phyloP scores from a whole-genome alignment of 2,329 filamentous ascomycete species.

The Ophiocordyceps unilateralis region DNA sequence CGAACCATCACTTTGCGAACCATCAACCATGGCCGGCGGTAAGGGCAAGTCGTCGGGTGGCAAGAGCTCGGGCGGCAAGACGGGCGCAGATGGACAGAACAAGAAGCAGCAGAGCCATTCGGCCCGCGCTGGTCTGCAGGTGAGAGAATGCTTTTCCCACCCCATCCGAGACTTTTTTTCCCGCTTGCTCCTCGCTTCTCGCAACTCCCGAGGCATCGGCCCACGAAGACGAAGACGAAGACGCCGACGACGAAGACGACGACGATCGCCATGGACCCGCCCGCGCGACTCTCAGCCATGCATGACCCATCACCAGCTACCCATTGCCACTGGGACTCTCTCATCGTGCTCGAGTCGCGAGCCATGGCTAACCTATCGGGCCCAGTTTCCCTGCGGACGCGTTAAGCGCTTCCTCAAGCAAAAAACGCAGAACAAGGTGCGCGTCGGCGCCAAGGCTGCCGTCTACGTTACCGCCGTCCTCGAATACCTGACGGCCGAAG shows the following conservation, averaged over 20 bases:
- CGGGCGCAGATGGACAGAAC: constrained; percentile 45
- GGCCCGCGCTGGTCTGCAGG: constrained; percentile 86
- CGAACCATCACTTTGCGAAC: neutral
- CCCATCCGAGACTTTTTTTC: neutral
- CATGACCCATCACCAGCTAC: too few relatives aligned
- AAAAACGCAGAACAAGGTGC: constrained; percentile 99
- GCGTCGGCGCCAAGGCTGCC: constrained; percentile 93
- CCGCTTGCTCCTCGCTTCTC: neutral
- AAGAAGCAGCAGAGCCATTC: constrained; percentile 94
- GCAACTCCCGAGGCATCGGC: neutral
- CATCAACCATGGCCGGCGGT: constrained; percentile 51
- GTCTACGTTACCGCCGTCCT: constrained; percentile 97
- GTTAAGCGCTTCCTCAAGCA: constrained; percentile 99
- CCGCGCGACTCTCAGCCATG: too few relatives aligned
- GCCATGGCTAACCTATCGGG: neutral
- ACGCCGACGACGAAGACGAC: too few relatives aligned
- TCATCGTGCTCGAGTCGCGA: neutral
- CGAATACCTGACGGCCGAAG: constrained; percentile 95
- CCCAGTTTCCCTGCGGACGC: constrained; percentile 93
- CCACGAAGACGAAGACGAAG: too few relatives aligned
- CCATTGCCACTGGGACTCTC: too few relatives aligned
- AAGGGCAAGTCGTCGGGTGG: constrained; percentile 88
- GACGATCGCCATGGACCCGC: neutral
- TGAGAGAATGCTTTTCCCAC: constrained; percentile 25
- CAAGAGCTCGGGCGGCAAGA: constrained; percentile 73